Conservation (phyloP, 106 monocot genomes). For the Acanthochlamys bracteata region DNA sequence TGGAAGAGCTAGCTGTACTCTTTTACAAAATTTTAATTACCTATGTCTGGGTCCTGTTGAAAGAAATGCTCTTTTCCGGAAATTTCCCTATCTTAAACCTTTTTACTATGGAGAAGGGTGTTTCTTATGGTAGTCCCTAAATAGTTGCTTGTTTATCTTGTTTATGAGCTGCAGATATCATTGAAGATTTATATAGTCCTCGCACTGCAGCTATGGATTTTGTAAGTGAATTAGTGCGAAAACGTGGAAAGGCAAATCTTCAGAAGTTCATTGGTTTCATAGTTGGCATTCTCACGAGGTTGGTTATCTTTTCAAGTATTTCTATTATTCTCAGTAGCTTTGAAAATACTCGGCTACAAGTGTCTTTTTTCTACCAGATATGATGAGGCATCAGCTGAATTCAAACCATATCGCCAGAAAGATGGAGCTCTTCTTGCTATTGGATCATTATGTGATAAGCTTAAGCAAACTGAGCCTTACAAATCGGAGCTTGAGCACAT, state of each 20-base stretch:
- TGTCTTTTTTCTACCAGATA: conserved; percentile 55
- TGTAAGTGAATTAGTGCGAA: conserved; percentile 90
- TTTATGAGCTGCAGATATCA: conserved; percentile 69
- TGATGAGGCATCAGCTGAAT: conserved; percentile 52
- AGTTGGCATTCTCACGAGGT: conserved; percentile 71
- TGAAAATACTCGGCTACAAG: too few species aligned
- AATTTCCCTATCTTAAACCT: too few species aligned
- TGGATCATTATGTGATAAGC: conserved; percentile 90
- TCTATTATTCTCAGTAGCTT: too few species aligned
- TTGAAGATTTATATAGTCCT: conserved; percentile 98
- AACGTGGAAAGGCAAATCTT: conserved; percentile 85
- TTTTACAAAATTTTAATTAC: too few species aligned
- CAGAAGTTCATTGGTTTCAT: conserved; percentile 86
- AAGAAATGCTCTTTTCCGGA: too few species aligned
- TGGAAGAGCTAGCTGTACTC: too few species aligned
- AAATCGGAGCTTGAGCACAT: conserved; percentile 88
- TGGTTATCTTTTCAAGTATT: too few species aligned
- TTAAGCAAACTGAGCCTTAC: conserved; percentile 93
- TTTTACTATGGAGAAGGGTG: too few species aligned
- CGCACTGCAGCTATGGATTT: conserved; percentile 98
- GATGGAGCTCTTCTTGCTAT: conserved; percentile 99
- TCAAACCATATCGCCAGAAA: conserved; percentile 88
- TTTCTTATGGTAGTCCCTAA: too few species aligned
- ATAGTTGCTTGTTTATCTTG: neutral
- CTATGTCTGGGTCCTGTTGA: too few species aligned